Conservation (phyloP, 805 yeast species). For the Candida coquimbonensis region DNA sequence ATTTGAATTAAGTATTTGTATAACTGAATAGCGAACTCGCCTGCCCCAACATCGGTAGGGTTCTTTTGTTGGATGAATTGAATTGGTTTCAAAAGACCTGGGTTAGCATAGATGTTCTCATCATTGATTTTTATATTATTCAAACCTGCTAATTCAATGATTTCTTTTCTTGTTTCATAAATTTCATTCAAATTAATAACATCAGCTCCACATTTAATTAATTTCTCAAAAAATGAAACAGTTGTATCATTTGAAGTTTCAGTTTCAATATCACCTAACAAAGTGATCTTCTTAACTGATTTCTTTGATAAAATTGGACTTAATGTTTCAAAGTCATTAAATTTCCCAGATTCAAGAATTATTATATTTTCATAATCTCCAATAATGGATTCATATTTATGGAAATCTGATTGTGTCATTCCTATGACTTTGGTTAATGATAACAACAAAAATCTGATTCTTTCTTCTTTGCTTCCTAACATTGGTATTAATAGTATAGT, state of each 20-base stretch:
- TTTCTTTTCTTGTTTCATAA: neutral
- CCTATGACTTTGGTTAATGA: constrained; percentile 26
- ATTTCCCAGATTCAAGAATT: constrained; percentile 27
- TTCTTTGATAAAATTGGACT: constrained; percentile 18
- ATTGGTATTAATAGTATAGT: neutral
- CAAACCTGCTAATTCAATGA: neutral
- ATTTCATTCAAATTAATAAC: neutral
- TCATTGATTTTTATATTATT: too few relatives aligned
- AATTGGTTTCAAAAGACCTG: neutral
- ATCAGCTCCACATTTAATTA: constrained; percentile 17
- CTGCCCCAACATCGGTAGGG: constrained; percentile 29
- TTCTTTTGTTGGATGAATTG: constrained; percentile 33
- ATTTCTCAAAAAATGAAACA: constrained; percentile 22
- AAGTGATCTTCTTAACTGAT: constrained; percentile 21
- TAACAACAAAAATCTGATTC: neutral
- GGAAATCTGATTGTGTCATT: constrained; percentile 18
- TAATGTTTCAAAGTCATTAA: constrained; percentile 28
- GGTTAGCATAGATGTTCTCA: neutral
- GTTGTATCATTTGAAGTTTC: constrained; percentile 7
- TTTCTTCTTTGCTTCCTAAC: neutral
- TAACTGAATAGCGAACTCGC: constrained; percentile 38
- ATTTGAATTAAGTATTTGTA: constrained; percentile 39
- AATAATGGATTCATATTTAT: constrained; percentile 8
- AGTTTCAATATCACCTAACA: constrained; percentile 30
- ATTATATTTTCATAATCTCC: constrained; percentile 26